phyloP scores from a whole-genome alignment of 78 protist genomes.

The Acrasis kona region DNA sequence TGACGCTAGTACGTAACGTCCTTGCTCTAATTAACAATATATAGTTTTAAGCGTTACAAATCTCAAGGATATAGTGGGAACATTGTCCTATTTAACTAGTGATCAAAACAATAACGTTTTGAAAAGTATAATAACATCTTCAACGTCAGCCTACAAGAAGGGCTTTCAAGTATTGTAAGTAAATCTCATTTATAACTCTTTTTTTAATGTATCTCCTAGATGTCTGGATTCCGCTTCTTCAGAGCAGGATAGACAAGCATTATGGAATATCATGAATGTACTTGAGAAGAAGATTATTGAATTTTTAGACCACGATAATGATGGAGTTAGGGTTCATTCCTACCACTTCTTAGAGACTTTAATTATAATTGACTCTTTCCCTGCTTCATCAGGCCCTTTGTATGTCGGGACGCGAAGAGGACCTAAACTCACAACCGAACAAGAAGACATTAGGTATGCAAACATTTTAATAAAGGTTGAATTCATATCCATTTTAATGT shows the following conservation, averaged over 20 bases:
- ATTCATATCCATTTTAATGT: no score
- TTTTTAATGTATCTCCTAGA: background rate
- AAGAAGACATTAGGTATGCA: background rate
- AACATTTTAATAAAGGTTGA: background rate
- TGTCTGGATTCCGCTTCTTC: background rate
- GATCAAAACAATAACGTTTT: background rate
- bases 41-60: no score
- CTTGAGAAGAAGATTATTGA: background rate
- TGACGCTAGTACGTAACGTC: no score
- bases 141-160: background rate
- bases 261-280: background rate
- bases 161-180: background rate
- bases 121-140: background rate
- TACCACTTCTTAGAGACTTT: background rate
- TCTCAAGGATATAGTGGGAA: no score
- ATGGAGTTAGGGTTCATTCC: background rate
- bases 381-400: background rate
- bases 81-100: background rate
- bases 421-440: background rate
- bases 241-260: background rate
- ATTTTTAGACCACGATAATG: background rate
- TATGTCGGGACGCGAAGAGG: background rate
- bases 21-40: no score
- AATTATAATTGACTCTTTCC: background rate
- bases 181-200: no score